Conservation (phyloP, 805 yeast genomes). For the Yueomyces sp. region DNA sequence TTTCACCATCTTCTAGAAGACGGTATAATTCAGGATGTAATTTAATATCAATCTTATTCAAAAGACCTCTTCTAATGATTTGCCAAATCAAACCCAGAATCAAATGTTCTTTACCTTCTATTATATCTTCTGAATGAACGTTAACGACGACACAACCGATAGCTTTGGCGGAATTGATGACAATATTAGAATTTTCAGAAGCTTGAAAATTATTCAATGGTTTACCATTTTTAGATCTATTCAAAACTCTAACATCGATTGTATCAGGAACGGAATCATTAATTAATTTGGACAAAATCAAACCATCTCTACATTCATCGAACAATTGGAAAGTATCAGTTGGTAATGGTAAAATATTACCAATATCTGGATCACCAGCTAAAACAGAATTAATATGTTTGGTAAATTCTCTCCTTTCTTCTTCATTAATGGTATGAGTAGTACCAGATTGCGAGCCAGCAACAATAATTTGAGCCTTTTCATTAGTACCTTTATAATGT, state of each 20-base stretch:
- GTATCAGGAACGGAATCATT: conserved; percentile 98
- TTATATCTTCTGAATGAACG: conserved; percentile 90
- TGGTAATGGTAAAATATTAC: conserved; percentile 78
- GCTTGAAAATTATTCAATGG: conserved; percentile 85
- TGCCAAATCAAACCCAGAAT: conserved; percentile 93
- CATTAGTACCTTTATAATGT: conserved; percentile 39
- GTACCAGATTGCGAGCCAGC: conserved; percentile 84
- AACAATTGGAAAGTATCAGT: conserved; percentile 89
- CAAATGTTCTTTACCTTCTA: conserved; percentile 88
- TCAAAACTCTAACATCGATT: conserved; percentile 92
- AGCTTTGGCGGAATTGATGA: conserved; percentile 96
- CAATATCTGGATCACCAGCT: conserved; percentile 78
- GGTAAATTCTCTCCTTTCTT: conserved; percentile 91
- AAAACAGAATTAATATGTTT: conserved; percentile 88
- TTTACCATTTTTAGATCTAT: conserved; percentile 72
- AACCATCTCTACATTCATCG: conserved; percentile 93
- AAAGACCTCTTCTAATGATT: conserved; percentile 88
- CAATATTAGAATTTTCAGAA: conserved; percentile 94
- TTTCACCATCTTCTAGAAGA: conserved; percentile 88
- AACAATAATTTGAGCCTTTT: conserved; percentile 66
- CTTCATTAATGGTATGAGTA: conserved; percentile 92
- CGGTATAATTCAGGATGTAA: conserved; percentile 94
- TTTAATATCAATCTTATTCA: conserved; percentile 90
- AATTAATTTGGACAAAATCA: conserved; percentile 82
- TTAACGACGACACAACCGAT: conserved; percentile 97